Evolutionary conservation across 1,139 yeast genomes (phyloP), one percentile per base, ranked within the genome.

Genomic region (Saccharomycopsis hybrid): DNA sequence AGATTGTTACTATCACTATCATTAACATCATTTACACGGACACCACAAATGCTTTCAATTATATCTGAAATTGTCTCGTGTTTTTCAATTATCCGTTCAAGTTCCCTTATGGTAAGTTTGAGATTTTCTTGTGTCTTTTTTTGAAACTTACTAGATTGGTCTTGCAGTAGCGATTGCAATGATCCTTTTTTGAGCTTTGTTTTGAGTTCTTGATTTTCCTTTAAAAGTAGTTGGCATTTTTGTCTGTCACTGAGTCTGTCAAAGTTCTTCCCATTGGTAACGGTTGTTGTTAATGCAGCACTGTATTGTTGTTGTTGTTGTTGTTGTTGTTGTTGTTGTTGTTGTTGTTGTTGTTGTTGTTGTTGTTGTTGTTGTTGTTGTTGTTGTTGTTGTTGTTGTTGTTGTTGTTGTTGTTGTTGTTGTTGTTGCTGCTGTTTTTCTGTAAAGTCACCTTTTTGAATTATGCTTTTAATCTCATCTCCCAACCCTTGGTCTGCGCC

Each of bases 41-140:
- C 61, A 0, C 85, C 85, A 5, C 82, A 78, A 43, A 80, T 65
- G 47, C 77, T 70, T 57, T 79, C 82, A 48, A 77, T 60, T 74
- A 80, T 72, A 58, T 77, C 83, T 37, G 77, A 62, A 7, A 78
- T 74, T 48, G 76, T 65, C 1, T 76, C 75, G 18, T 73, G 72
- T 49, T 74, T 71, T 52, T 73, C 76, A 36, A 74, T 62, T 52
- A 71, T 76, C 27, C 47, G 43, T 32, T 51, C 56, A 18, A 50
- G 36, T 13, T 58, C 60, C 4, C 58, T 60, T 2, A 52, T 49
- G 18, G 47, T 44, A 13, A 9, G 7, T 13, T 36, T 36, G 39
- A 9, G 13, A 9, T 36, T 36, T 7, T 7, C 7, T 31, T 7
- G 11, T 31, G 35, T 8, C 35, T 31, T n/a, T 33, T 28, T 7